Conservation (phyloP, 805 yeast genomes). For the Cephaloascus albidus region DNA sequence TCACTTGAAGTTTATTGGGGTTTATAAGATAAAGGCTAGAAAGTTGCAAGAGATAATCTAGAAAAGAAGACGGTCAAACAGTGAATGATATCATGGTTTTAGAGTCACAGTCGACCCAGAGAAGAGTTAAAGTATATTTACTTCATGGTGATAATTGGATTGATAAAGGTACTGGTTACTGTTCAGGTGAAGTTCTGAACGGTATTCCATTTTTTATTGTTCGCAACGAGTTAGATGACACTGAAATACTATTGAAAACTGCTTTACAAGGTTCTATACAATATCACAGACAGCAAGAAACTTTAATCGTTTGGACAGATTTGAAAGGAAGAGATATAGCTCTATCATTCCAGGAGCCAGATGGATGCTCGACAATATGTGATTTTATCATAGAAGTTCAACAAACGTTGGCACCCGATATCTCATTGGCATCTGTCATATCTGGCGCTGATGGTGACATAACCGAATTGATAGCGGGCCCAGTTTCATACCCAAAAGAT, state of each 20-base stretch:
- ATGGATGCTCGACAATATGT: conserved; percentile 79
- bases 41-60: no score
- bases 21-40: no score
- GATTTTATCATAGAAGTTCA: conserved; percentile 70
- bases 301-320: conserved; percentile 92
- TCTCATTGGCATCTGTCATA: conserved; percentile 60
- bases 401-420: conserved; percentile 48
- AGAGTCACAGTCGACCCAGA: conserved; percentile 24
- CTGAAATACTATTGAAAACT: conserved; percentile 53
- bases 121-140: conserved; percentile 87
- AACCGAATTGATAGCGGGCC: conserved; percentile 75
- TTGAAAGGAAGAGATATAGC: conserved; percentile 67
- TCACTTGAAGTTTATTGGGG: no score
- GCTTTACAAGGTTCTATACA: conserved; percentile 67
- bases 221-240: conserved; percentile 54
- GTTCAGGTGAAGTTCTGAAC: conserved; percentile 56
- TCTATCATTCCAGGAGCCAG: conserved; percentile 82
- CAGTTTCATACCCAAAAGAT: conserved; percentile 55
- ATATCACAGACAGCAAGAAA: conserved; percentile 90
- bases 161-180: conserved; percentile 88
- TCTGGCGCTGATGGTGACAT: conserved; percentile 34
- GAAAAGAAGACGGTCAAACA: no score
- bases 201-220: conserved; percentile 57
- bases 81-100: neutral
- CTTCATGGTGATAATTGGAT: conserved; percentile 79